A percentile compares a stretch with the other conserved stretches of the same genome.
Conservation (phyloP, 1,284 basidiomycete genomes). For the Amylostereum areolatum region DNA sequence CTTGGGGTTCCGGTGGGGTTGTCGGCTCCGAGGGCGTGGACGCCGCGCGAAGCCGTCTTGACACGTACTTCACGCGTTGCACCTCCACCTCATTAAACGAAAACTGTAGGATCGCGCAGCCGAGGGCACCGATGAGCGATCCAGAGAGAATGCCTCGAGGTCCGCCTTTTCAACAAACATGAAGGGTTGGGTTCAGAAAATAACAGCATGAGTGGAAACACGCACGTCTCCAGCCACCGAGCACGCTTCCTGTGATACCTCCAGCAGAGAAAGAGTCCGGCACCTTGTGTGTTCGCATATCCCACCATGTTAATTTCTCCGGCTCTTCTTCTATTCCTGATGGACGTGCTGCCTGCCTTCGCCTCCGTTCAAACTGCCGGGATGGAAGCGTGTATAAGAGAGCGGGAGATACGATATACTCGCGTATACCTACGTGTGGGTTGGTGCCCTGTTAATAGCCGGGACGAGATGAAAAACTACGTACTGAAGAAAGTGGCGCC, state of each 20-base stretch:
- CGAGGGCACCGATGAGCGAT: constrained; percentile 43
- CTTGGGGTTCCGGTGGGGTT: constrained; percentile 9
- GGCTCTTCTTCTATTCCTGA: constrained; percentile 9
- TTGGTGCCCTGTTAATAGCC: not conserved
- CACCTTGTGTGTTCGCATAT: constrained; percentile 49
- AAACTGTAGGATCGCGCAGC: constrained; percentile 55
- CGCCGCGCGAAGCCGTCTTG: constrained; percentile 18
- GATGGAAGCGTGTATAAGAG: constrained; percentile 31
- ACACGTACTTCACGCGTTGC: constrained; percentile 48
- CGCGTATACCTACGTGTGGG: constrained; percentile 48
- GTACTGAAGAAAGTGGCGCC: constrained; percentile 68
- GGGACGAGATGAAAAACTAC: constrained; percentile 19
- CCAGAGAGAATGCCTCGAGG: constrained; percentile 40
- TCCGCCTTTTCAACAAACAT: constrained; percentile 29
- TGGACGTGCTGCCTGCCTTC: constrained; percentile 26
- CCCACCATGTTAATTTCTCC: constrained; percentile 32
- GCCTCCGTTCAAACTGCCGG: constrained; percentile 30
- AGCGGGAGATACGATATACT: constrained; percentile 56
- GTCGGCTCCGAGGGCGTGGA: constrained; percentile 9
- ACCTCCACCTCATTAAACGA: constrained; percentile 60
- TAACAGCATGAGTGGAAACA: constrained; percentile 4
- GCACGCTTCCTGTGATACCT: constrained; percentile 48
- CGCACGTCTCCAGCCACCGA: constrained; percentile 42
- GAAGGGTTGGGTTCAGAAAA: not conserved
- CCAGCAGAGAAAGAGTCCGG: constrained; percentile 64